Base-by-base conservation (phyloP, 805 yeast species). In the Saccharomyces paradoxus region DNA sequence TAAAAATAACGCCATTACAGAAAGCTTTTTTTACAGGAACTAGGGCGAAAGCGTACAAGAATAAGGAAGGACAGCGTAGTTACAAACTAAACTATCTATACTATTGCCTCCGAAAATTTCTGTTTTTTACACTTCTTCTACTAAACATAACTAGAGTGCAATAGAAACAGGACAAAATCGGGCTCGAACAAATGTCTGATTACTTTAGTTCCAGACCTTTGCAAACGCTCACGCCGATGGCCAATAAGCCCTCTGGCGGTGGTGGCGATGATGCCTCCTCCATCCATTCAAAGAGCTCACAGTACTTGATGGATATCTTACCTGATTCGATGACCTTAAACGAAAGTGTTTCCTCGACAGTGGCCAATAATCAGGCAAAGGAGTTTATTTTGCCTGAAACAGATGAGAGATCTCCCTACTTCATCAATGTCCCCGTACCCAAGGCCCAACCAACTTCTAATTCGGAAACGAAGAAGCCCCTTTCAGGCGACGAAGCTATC, bases 361-460 rank as follows among this genome's bases (percentile, higher is more conserved):
- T 30, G 21, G 29, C 49, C 32, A 37, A 52, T 13, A 41, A 22
- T 27, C 48, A 27, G 26, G 56, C 52, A 12, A 54, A 60, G 14
- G 63, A 58, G 29, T 53, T 53, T 22, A 57, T 68, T 30, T 52
- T 68, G 50, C 70, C 70, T 3, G 63, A 62, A 44, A 58, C 62
- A 7, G 67, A 67, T 52, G 60, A 56, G 28, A 63, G 62, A 52
- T 69, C 73, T 8, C 73, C 74, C 1, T 69, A 62, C 50, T 66
- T 59, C 56, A 62, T 70, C 14, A 62, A 62, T 30, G 72, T 70
- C 7, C 74, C 74, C 1, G 64, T 68, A 2, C 74, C 74, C 29
- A 64, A 60, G 52, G 65, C 62, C 60, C 4, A 46, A 24, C 22
- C 59, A 9, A 49, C 56, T 32, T 46, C 55, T 22, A 52, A 17